phyloP scores from a whole-genome alignment of 345 rosid species.

The Psidium guajava region DNA sequence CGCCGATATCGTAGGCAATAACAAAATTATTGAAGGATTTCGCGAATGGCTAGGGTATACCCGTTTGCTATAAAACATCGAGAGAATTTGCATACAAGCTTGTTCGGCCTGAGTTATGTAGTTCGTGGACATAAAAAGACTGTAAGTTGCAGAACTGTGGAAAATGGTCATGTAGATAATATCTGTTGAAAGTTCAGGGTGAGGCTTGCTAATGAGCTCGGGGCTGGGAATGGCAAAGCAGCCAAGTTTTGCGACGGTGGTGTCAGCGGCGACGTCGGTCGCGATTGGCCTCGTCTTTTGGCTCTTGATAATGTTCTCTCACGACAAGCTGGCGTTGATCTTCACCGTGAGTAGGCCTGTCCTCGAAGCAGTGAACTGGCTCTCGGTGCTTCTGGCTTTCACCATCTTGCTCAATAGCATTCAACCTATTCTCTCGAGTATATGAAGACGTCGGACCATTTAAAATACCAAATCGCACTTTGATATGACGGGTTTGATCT shows the following conservation, averaged over 20 bases:
- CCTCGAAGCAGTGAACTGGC: constrained; percentile 39
- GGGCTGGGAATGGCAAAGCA: constrained; percentile 82
- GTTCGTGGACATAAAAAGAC: not conserved
- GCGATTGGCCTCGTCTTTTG: constrained; percentile 52
- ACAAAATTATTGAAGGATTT: no score
- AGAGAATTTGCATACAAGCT: no score
- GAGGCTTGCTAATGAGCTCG: constrained; percentile 83
- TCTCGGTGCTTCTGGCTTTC: constrained; percentile 58
- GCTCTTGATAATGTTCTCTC: constrained; percentile 29
- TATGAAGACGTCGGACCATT: not conserved
- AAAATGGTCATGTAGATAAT: not conserved
- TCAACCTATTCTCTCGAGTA: constrained; percentile 85
- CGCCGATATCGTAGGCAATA: no score
- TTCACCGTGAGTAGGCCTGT: constrained; percentile 55
- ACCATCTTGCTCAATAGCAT: constrained; percentile 78
- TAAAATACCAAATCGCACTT: not conserved
- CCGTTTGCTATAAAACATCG: no score
- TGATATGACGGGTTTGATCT: accelerated
- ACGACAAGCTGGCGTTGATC: constrained; percentile 33
- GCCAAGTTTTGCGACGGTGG: constrained; percentile 66
- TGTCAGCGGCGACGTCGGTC: constrained; percentile 46
- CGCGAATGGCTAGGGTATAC: no score
- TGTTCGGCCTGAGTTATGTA: not conserved
- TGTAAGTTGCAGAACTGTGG: not conserved
- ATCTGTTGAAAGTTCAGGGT: constrained; percentile 33